These are phyloP conservation scores for Picochlorum sp. DNA, from an alignment of 139 green algal genomes.

Conservation along the genomic window DNA sequence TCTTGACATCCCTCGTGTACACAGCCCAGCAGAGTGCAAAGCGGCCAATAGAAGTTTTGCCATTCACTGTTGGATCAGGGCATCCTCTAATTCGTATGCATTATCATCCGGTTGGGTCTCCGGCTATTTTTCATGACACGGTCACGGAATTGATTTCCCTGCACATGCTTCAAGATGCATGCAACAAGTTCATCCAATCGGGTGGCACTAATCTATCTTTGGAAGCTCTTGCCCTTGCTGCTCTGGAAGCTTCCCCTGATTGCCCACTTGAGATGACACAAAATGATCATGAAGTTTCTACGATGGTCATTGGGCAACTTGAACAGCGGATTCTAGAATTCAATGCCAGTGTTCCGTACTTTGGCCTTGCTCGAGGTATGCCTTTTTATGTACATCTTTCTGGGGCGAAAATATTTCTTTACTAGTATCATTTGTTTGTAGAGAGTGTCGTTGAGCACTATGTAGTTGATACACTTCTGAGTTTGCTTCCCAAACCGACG, in stretches of 20 bases:
- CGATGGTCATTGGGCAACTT: slow-evolving; percentile 18
- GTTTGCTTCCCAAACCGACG: neutral
- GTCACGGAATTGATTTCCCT: slow-evolving; percentile 57
- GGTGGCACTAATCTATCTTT: slow-evolving; percentile 7
- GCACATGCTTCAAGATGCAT: slow-evolving; percentile 25
- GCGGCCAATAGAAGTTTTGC: slow-evolving; percentile 46
- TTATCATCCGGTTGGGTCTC: slow-evolving; percentile 3
- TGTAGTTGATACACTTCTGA: slow-evolving; percentile 27
- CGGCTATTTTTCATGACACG: slow-evolving; percentile 22
- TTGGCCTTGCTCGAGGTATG: slow-evolving; percentile 30
- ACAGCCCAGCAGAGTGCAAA: slow-evolving; percentile 34
- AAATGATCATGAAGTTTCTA: neutral
- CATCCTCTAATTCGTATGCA: slow-evolving; percentile 35
- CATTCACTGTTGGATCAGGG: slow-evolving; percentile 41
- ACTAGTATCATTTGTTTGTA: neutral
- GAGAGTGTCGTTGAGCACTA: neutral
- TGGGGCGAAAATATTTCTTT: neutral
- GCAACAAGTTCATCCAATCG: slow-evolving; percentile 22
- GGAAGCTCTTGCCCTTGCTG: slow-evolving; percentile 15
- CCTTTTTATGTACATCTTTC: neutral
- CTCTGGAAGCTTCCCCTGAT: neutral
- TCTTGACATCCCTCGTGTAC: slow-evolving; percentile 61
- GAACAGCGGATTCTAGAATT: slow-evolving; percentile 63
- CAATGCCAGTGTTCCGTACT: slow-evolving; percentile 70
- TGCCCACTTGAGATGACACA: neutral